Evolutionary conservation across 23 red algal species (phyloP).

Genomic region (Agarophyton chilense): DNA sequence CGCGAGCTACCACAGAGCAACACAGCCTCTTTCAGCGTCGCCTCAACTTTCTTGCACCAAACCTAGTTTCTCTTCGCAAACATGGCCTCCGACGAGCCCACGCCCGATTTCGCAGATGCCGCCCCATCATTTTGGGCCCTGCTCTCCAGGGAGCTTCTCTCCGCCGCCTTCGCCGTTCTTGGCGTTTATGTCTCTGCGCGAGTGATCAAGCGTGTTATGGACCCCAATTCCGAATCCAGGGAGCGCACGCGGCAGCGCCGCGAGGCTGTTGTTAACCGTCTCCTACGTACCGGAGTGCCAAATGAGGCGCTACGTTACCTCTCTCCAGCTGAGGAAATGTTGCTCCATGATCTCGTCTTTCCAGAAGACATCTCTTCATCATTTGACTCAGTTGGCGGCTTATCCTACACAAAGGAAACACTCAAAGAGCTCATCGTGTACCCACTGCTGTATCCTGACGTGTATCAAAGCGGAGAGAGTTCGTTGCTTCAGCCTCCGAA

Average conservation of each 20-base stretch:
- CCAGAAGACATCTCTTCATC: conserved; percentile 80
- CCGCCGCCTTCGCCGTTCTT: conserved; percentile 58
- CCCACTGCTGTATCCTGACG: conserved; percentile 85
- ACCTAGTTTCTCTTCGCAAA: neutral
- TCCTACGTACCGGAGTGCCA: conserved; percentile 61
- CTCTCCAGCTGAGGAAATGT: conserved; percentile 65
- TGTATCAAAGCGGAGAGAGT: conserved; percentile 25
- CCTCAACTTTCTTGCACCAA: neutral
- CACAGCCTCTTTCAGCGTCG: too few species aligned
- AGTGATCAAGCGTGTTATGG: conserved; percentile 67
- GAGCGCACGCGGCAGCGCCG: conserved; percentile 31
- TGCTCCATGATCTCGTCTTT: conserved; percentile 93
- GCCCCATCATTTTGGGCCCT: conserved; percentile 43
- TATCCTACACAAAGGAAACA: conserved; percentile 83
- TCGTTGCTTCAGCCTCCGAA: conserved; percentile 70
- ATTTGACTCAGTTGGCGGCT: conserved; percentile 87
- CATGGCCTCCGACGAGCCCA: conserved; percentile 18
- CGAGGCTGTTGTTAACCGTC: conserved; percentile 43
- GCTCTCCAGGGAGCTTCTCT: conserved; percentile 60
- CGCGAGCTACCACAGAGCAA: too few species aligned
- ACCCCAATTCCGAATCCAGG: conserved; percentile 61
- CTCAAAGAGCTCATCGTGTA: conserved; percentile 89
- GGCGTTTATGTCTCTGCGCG: conserved; percentile 65
- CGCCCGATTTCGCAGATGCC: conserved; percentile 7
- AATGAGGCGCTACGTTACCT: conserved; percentile 53